Evolutionary conservation across 1,284 basidiomycete genomes (phyloP).

Genomic region (Papiliotrema laurentii): DNA sequence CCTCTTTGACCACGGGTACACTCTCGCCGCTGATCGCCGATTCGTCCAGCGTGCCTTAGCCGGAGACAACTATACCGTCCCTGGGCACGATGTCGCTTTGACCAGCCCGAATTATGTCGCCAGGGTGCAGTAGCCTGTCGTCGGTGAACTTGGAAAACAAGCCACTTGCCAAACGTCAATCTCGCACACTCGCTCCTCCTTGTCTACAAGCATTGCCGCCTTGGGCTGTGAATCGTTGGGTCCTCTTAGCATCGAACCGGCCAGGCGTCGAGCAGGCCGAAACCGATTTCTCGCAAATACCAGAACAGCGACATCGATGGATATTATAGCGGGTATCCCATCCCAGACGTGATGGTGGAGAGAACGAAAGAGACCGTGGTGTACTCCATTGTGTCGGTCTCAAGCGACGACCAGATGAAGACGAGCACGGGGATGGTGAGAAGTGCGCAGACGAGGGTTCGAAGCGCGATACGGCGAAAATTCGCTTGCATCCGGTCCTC

Average conservation of each 20-base stretch:
- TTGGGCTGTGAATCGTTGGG: slow-evolving; percentile 42
- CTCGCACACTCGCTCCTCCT: slow-evolving; percentile 11
- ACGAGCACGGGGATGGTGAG: slow-evolving; percentile 52
- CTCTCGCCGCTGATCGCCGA: slow-evolving; percentile 53
- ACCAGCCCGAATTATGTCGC: slow-evolving; percentile 47
- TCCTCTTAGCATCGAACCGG: slow-evolving; percentile 42
- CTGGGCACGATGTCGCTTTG: slow-evolving; percentile 49
- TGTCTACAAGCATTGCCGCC: slow-evolving; percentile 39
- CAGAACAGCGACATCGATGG: slow-evolving; percentile 47
- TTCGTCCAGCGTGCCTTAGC: slow-evolving; percentile 51
- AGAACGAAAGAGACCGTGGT: slow-evolving; percentile 48
- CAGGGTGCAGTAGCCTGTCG: slow-evolving; percentile 48
- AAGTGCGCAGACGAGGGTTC: slow-evolving; percentile 41
- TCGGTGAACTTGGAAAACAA: background rate
- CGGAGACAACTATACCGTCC: slow-evolving; percentile 49
- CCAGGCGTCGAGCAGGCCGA: slow-evolving; percentile 50
- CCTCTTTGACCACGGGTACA: slow-evolving; percentile 46
- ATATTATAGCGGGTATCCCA: slow-evolving; percentile 49
- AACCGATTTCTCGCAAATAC: slow-evolving; percentile 50
- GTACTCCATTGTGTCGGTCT: too few relatives aligned
- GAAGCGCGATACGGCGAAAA: slow-evolving; percentile 36
- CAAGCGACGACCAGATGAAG: too few relatives aligned
- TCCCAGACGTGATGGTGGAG: slow-evolving; percentile 49
- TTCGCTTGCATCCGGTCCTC: slow-evolving; percentile 14
- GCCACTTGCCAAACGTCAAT: slow-evolving; percentile 2